Base-by-base conservation (phyloP, 2,329 filamentous ascomycete species). In the Conoideocrella luteorostrata region DNA sequence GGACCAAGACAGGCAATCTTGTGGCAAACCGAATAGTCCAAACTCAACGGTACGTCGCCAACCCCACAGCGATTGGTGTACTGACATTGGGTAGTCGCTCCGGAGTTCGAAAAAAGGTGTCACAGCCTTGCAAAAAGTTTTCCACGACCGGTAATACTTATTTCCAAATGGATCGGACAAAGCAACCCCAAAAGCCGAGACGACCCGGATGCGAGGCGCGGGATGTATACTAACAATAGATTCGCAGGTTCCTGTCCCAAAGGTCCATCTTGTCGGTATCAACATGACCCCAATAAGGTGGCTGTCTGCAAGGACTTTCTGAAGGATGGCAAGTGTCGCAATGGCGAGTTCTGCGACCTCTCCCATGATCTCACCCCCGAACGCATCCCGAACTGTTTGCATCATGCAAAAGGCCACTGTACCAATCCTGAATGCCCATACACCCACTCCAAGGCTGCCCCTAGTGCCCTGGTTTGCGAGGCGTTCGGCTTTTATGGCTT, bases 221-320 rank as follows among this genome's bases (percentile, higher is more conserved):
- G 56, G 53, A 61, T 30, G 59, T 58, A 53, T 39, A 72, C 75
- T 78, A 63, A 78, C 69, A 47, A 43, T 36, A 39, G 35, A 43
- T 38, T 37, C 54, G 28, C 73, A 95, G 93, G 93, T 69, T 84
- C 83, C 52, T 98, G 93, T 64, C 73, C 80, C 44, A 88, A 88
- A 64, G 90, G 91, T 47, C 84, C 85, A 7, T 71, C 68, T 38
- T 98, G 93, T 65, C 83, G 78, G 44, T 93, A 85, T 60, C 70
- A 82, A 39, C 93, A 98, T 72, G 87, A 98, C 59, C 78, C 86
- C 33, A 72, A 80, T 60, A 95, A 88, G 68, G 87, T 95, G 57
- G 87, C 91, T 44, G 82, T 93, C 45, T 98, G 93, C 80, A 93
- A 88, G 66, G 82, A 87, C 43, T 89, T 86, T 61, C 74, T 97